Evolutionary conservation across 164 flowering plant species (phyloP), one percentile per base, ranked within the genome.

Genomic region (Stephania cephalantha): DNA sequence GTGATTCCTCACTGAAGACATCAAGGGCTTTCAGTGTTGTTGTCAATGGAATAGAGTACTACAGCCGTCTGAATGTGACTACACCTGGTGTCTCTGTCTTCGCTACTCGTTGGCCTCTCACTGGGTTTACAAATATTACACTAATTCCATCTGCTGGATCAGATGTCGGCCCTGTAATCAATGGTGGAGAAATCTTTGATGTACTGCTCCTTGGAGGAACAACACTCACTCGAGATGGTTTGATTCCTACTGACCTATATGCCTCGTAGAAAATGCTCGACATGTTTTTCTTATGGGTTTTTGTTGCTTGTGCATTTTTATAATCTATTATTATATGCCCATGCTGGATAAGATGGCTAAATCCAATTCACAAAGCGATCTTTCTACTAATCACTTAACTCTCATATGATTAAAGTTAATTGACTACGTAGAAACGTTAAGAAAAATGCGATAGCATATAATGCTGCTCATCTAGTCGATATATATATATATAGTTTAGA

Each of bases 221-320:
- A 88, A 93, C 99, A 61, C 76, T 70, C 35, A 84, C 91, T 3
- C 78, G 93, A 84, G 99, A 95, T 87, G 95, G 98, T 95, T 78
- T 71, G 85, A 6, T 76, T 68, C 22, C 58, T 76, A 2, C 58
- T 1, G 42, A 69, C 70, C 69, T 67, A 2, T 64, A 46, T 13
- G 63, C 31, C 18, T 12, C 25, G 3, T 66, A 52, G 17, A 48
- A 29, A 17, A 50, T n/a, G 29, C 70, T 53, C 53, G 48, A 9
- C 52, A 25, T 67, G n/a, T 55, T 72, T 77, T 73, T 61, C 53
- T n/a, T 42, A 58, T 29, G 68, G 30, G 1, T 46, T 55, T 25
- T 20, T 29, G n/a, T 44, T 31, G 13, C 0, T 35, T 35, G 42
- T 35, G 42, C 42, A 35, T 35, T 35, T 35, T 35, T 35, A 35